Percentiles rank a stretch among this genome's conserved stretches.
phyloP scores from a whole-genome alignment of 371 early-diverging fungal genomes.

The Rhizomucor miehei region DNA sequence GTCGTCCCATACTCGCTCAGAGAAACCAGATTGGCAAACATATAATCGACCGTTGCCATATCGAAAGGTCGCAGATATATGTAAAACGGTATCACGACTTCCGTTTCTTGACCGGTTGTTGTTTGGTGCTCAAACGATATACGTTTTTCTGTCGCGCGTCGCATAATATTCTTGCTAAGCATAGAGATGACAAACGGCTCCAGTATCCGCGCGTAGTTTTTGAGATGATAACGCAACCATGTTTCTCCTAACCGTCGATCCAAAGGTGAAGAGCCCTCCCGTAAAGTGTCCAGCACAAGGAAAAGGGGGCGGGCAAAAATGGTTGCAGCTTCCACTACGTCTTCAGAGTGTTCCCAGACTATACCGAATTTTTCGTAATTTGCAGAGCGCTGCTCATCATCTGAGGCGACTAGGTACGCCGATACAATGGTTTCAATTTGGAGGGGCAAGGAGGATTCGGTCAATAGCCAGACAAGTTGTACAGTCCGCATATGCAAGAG shows the following conservation, averaged over 20 bases:
- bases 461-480: conserved; percentile 65
- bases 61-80: conserved; percentile 65
- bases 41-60: conserved; percentile 64
- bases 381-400: conserved; percentile 28
- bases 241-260: conserved; percentile 67
- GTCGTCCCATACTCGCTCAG: conserved; percentile 58
- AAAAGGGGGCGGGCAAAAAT: conserved; percentile 71
- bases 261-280: conserved; percentile 50
- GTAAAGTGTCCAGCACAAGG: conserved; percentile 66
- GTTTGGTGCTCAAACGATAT: conserved; percentile 45
- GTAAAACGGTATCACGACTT: conserved; percentile 28
- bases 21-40: conserved; percentile 53
- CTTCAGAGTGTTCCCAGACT: conserved; percentile 68
- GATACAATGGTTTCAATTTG: conserved; percentile 64
- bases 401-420: conserved; percentile 46
- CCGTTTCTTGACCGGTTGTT: conserved; percentile 10
- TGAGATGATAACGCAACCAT: conserved; percentile 68
- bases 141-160: conserved; percentile 26
- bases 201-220: conserved; percentile 58
- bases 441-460: conserved; percentile 47
- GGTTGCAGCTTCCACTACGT: conserved; percentile 33
- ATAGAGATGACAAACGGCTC: conserved; percentile 63
- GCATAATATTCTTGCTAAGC: conserved; percentile 52
- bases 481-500: conserved; percentile 62
- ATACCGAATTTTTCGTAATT: conserved; percentile 67